Base-by-base conservation (phyloP, 169 alveolate genomes). In the Cryptosporidium baileyi region DNA sequence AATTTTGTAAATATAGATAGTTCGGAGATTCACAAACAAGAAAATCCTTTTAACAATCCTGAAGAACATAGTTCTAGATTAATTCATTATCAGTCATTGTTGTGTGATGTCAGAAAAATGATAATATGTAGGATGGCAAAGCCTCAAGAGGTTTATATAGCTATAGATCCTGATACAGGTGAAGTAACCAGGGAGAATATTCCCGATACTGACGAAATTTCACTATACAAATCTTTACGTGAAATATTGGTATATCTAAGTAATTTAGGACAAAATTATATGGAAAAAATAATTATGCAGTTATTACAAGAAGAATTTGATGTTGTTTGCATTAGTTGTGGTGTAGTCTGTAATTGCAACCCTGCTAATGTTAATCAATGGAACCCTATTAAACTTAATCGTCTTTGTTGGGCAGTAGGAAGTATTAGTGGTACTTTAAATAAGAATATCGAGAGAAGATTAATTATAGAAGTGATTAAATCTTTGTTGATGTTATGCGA, bases 381-480 rank as follows among this genome's bases (percentile, higher is more conserved):
- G 94, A 89, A 91, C 65, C 94, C 96, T 60, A 92, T 96, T 32
- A 89, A 89, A 65, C 89, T 95, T 41, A 96, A 96, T 88, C 91
- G 98, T 49, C 93, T 94, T 13, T 95, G 99, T 62, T 95, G 96
- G 96, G 97, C 98, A 34, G 95, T 97, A 26, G 99, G 99, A 3
- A 95, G 99, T 38, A 97, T 98, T 54, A 93, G 98, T 26, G 99
- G 99, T 40, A 96, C 98, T 30, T 93, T 98, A 97, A 91, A 90
- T 22, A 98, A 96, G 60, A 89, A 88, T 19, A 95, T 94, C 32
- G 99, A 97, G 82, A 96, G 97, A 80, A 93, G 95, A 30, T 97
- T 98, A 88, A 91, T 97, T 41, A 97, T 97, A 32, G 89, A 93
- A 5, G 98, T 97, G 38, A 95, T 98, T 45, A 95, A 96, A 82